A percentile compares a stretch with the other conserved stretches of the same genome.
phyloP scores from a whole-genome alignment of 768 basidiomycete genomes.

The Gyrodon lividus region DNA sequence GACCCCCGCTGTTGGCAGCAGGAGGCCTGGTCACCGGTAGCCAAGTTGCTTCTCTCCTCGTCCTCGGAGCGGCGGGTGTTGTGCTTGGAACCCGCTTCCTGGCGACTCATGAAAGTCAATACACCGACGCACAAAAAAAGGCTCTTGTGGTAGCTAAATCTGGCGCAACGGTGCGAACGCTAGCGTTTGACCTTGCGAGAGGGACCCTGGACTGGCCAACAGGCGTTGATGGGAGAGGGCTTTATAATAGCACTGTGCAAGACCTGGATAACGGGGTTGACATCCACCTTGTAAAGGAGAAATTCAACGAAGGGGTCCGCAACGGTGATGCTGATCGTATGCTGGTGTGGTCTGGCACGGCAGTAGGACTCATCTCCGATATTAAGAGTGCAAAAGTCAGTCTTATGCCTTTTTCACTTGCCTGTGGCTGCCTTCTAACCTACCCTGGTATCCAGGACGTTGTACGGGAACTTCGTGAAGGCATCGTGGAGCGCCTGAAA shows the following conservation, averaged over 20 bases:
- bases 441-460: slow-evolving; percentile 43
- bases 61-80: slow-evolving; percentile 65
- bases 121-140: slow-evolving; percentile 51
- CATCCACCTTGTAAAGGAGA: slow-evolving; percentile 41
- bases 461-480: slow-evolving; percentile 50
- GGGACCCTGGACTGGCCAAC: slow-evolving; percentile 57
- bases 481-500: slow-evolving; percentile 39
- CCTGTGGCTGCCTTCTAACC: not conserved
- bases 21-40: slow-evolving; percentile 68
- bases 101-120: slow-evolving; percentile 62
- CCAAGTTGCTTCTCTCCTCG: slow-evolving; percentile 63
- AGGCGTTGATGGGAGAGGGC: slow-evolving; percentile 55
- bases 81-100: slow-evolving; percentile 78
- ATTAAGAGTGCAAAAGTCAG: slow-evolving; percentile 41
- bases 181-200: slow-evolving; percentile 62
- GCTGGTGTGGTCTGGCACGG: slow-evolving; percentile 68
- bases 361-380: slow-evolving; percentile 55
- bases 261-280: slow-evolving; percentile 53
- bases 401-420: slow-evolving; percentile 3
- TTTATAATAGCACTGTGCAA: slow-evolving; percentile 50
- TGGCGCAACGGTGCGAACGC: slow-evolving; percentile 50
- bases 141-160: slow-evolving; percentile 49
- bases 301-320: slow-evolving; percentile 45
- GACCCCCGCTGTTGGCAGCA: slow-evolving; percentile 65
- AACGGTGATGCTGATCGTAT: slow-evolving; percentile 49